Base-by-base conservation (phyloP, 1,284 basidiomycete species). In the Naganishia liquefaciens region DNA sequence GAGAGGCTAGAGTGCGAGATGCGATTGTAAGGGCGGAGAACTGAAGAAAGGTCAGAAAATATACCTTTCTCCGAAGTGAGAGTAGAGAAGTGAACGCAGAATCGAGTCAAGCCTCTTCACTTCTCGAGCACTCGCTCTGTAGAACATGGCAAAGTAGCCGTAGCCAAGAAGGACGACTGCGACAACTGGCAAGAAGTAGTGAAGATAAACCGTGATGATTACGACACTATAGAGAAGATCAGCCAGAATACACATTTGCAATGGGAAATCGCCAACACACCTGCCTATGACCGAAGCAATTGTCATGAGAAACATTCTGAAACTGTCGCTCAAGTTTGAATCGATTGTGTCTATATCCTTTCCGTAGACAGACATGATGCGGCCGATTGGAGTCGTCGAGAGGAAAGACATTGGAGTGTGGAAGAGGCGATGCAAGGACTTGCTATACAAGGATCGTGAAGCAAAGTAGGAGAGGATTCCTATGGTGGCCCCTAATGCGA, bases 351-450 rank as follows among this genome's bases (percentile, higher is more conserved):
- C 71, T 54, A 74, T 69, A 61, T 75, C 74, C 63, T 73, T 88
- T 0, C 86, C 86, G 19, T 88, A 73, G 5, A 86, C 78, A 6
- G 85, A 86, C 66, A 87, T 78, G 65, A 89, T 85, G 33, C 86
- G 79, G 5, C 86, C 85, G 84, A 67, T 64, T 0, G 73, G 72
- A 19, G 71, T 74, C 30, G 63, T 64, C 43, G 72, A 72, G 28
- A 71, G 70, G 70, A 71, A 76, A 13, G 62, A 57, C 13, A 70
- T 61, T 0, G 75, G 71, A 47, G 71, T 69, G 19, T 70, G 55
- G 64, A 72, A 67, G 27, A 76, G 82, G 62, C 85, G 84, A 23
- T 75, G 76, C 11, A 87, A 78, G 0, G 85, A 82, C 44, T 80
- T 71, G 58, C 83, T 80, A 71, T 88, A 86, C 7, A 88, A 74